Evolutionary conservation across 768 basidiomycete genomes (phyloP), one percentile per base, ranked within the genome.

Genomic region (Termitomyces sp.): DNA sequence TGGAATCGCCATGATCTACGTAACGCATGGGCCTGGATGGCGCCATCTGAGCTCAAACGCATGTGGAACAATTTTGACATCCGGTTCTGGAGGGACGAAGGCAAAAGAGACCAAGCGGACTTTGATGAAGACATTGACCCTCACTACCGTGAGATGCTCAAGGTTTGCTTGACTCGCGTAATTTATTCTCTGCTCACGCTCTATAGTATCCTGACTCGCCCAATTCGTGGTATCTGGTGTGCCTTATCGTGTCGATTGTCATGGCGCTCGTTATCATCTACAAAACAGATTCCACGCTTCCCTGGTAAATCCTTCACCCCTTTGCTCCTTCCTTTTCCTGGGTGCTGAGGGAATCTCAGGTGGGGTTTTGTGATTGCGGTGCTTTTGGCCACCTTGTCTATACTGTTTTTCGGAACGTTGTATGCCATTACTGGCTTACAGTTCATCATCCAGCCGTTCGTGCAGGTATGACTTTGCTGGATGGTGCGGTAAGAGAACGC

Each of bases 161-260:
- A 81, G 75, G 80, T 76, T 33, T 57, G 67, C 6, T 48, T 44
- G 40, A 13, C 44, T n/a, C 28, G 33, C 22, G 7, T 40, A 35
- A 0, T n/a, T 12, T 32, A 7, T 12, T 28, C 20, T 48, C 28
- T 18, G 3, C 49, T 57, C 22, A 63, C 15, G 54, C 33, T 52
- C 44, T 51, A 63, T 60, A 77, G 76, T 87, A 87, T 69, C 73
- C 82, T 13, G 84, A 86, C 67, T 80, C 78, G 4, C 85, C 84
- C 0, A 82, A 79, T 72, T 83, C 79, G 66, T 86, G 85, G 84
- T 84, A 84, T 63, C 60, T 76, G 1, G 69, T 73, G 22, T 74
- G 80, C 16, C 70, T 85, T 4, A 55, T 73, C 11, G 64, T 79
- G 12, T 74, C 83, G 1, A 75, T 84, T 65, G 73, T 80, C 40